Percentiles rank a stretch among this genome's conserved stretches.
phyloP scores from a whole-genome alignment of 305 asterid species.

The Ajuga reptans region DNA sequence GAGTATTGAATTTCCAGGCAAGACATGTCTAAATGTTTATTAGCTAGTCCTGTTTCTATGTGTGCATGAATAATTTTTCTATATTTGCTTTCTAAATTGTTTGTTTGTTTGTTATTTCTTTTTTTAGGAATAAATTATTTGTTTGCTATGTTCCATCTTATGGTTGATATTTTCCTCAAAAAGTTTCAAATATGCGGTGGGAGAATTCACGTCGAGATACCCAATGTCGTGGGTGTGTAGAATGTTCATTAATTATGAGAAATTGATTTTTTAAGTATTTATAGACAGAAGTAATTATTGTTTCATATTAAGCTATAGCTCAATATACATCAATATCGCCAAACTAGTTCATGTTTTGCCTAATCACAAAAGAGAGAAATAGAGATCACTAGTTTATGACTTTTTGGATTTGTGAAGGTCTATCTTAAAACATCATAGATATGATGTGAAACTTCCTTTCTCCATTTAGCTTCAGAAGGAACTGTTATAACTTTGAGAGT shows the following conservation, averaged over 20 bases:
- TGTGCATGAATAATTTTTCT: neutral
- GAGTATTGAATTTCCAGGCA: neutral
- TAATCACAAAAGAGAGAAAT: neutral
- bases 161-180: neutral
- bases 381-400: neutral
- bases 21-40: neutral
- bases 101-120: neutral
- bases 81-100: neutral
- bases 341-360: neutral
- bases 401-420: neutral
- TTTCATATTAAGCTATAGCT: neutral
- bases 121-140: neutral
- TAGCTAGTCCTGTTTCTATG: neutral
- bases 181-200: neutral
- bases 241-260: neutral
- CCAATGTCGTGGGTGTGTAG: neutral
- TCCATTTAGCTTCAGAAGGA: neutral
- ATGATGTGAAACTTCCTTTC: neutral
- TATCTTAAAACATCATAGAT: neutral
- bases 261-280: neutral
- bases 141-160: neutral
- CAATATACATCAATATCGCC: neutral
- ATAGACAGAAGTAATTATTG: neutral
- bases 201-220: neutral
- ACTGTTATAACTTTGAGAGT: neutral